Conservation (phyloP, 78 protist species). For the Neovahlkampfia damariscottae region DNA sequence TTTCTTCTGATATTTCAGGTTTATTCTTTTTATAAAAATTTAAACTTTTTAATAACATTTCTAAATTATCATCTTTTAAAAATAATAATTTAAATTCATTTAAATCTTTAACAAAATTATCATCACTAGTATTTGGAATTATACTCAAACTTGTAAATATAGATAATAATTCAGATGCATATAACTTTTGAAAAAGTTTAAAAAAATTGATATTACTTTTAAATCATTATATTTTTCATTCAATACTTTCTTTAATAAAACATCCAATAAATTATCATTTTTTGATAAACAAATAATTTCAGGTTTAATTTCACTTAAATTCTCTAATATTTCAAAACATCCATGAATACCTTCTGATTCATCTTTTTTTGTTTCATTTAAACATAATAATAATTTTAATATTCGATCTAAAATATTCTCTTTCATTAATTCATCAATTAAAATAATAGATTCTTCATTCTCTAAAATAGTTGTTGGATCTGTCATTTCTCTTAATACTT, state of each 20-base stretch:
- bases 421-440: not conserved
- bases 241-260: no score
- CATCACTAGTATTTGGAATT: no score
- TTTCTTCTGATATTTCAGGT: not conserved
- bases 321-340: not conserved
- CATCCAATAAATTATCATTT: no score
- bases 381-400: not conserved
- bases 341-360: not conserved
- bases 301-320: not conserved
- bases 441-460: not conserved
- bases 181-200: no score
- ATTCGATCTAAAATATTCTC: not conserved
- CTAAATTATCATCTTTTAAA: not conserved
- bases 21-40: not conserved
- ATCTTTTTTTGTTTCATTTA: not conserved
- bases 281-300: no score
- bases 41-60: not conserved
- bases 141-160: no score
- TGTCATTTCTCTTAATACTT: not conserved
- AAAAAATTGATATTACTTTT: no score
- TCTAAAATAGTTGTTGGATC: not conserved
- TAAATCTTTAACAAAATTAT: no score
- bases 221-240: no score
- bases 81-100: no score
- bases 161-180: no score